phyloP scores from a whole-genome alignment of 2,329 filamentous ascomycete species.

The Thielaviopsis punctulata region DNA sequence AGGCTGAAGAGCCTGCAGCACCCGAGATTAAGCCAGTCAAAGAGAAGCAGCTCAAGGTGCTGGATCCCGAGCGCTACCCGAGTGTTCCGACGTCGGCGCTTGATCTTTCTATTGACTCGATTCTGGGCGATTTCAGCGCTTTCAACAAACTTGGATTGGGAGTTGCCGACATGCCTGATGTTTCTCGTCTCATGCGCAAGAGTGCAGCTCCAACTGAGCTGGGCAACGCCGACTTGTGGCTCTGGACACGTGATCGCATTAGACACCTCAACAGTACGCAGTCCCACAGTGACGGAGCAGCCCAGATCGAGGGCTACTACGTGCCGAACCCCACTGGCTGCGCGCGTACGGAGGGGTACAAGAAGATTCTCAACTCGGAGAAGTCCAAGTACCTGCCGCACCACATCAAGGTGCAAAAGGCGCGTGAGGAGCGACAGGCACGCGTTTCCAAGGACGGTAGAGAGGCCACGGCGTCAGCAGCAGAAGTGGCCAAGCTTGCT shows the following conservation, averaged over 20 bases:
- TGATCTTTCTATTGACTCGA: slow-evolving; percentile 27
- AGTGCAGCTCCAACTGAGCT: slow-evolving; percentile 25
- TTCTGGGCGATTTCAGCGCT: slow-evolving; percentile 21
- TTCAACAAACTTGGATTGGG: slow-evolving; percentile 28
- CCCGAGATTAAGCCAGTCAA: slow-evolving; percentile 16
- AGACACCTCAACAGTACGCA: slow-evolving; percentile 32
- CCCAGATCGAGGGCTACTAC: slow-evolving; percentile 48
- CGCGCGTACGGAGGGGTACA: slow-evolving; percentile 80
- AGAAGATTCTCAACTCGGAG: slow-evolving; percentile 91
- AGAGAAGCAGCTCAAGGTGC: slow-evolving; percentile 18
- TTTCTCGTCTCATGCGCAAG: slow-evolving; percentile 30
- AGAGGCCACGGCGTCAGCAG: slow-evolving; percentile 46
- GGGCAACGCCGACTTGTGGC: slow-evolving; percentile 32
- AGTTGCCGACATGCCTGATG: slow-evolving; percentile 30
- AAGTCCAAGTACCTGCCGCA: slow-evolving; percentile 97
- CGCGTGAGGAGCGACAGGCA: slow-evolving; percentile 80
- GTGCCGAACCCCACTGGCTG: slow-evolving; percentile 72
- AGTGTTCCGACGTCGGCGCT: slow-evolving; percentile 30
- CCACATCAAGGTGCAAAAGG: slow-evolving; percentile 88
- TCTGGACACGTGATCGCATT: slow-evolving; percentile 39
- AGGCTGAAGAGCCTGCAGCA: slow-evolving; percentile 19
- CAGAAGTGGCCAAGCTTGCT: slow-evolving; percentile 54
- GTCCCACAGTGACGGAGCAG: slow-evolving; percentile 1
- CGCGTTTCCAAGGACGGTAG: slow-evolving; percentile 47
- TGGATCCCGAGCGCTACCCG: slow-evolving; percentile 31